Evolutionary conservation across 2,329 filamentous ascomycete genomes (phyloP).

Genomic region (Dothidotthia symphoricarpi): DNA sequence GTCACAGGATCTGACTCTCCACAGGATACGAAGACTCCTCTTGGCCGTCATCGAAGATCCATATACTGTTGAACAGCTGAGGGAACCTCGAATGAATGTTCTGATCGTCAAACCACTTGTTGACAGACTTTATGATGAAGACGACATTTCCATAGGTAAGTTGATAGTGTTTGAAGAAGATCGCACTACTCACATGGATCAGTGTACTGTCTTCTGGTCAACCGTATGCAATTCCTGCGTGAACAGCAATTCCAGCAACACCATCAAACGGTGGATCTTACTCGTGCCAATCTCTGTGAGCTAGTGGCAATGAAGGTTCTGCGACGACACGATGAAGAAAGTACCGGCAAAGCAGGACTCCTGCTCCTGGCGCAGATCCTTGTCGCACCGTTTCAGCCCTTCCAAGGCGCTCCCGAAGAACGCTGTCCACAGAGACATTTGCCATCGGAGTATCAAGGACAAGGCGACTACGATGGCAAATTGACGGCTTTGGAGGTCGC

Average conservation of each 20-base stretch:
- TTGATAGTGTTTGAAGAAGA: neutral
- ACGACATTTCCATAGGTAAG: slow-evolving; percentile 74
- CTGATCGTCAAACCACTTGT: slow-evolving; percentile 76
- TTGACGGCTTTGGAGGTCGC: slow-evolving; percentile 79
- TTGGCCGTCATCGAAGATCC: slow-evolving; percentile 58
- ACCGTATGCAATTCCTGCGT: slow-evolving; percentile 73
- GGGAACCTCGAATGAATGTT: slow-evolving; percentile 78
- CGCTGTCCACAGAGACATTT: slow-evolving; percentile 57
- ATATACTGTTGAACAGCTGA: slow-evolving; percentile 71
- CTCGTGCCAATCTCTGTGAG: slow-evolving; percentile 75
- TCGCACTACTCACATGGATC: slow-evolving; percentile 7
- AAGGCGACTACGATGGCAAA: slow-evolving; percentile 56
- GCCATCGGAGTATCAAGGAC: slow-evolving; percentile 46
- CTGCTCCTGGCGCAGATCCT: slow-evolving; percentile 75
- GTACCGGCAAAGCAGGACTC: slow-evolving; percentile 67
- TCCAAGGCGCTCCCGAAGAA: slow-evolving; percentile 73
- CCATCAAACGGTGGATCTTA: slow-evolving; percentile 77
- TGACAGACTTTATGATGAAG: slow-evolving; percentile 75
- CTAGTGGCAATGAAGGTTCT: slow-evolving; percentile 75
- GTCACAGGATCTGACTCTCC: slow-evolving; percentile 2
- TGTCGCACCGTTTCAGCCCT: slow-evolving; percentile 80
- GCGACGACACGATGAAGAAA: slow-evolving; percentile 74
- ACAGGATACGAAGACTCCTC: slow-evolving; percentile 45
- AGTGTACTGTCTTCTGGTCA: slow-evolving; percentile 83
- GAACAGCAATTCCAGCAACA: slow-evolving; percentile 74